These are phyloP conservation scores for Jaltomata sinuosa DNA, from an alignment of 257 asterid species.

Conservation along the genomic window DNA sequence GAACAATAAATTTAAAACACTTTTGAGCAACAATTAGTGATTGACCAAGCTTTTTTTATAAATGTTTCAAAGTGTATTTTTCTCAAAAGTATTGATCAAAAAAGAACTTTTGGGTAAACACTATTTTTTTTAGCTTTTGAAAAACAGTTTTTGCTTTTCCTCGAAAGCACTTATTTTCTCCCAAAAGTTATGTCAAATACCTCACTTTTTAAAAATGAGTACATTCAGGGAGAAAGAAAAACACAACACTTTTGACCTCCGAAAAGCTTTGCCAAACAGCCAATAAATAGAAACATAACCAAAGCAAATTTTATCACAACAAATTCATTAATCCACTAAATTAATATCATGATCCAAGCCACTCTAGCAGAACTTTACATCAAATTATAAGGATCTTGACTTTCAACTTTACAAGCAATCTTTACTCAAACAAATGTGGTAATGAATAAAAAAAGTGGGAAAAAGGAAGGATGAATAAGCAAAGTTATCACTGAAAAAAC, in stretches of 20 bases:
- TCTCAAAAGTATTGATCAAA: neutral
- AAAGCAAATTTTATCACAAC: neutral
- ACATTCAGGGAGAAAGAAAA: no score
- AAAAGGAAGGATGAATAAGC: neutral
- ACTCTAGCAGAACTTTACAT: neutral
- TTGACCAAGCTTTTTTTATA: neutral
- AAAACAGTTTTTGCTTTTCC: neutral
- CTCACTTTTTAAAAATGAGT: neutral
- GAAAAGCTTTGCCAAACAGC: neutral
- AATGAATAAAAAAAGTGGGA: neutral
- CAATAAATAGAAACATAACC: neutral
- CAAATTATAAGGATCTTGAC: neutral
- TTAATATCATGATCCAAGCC: neutral
- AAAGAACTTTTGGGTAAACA: neutral
- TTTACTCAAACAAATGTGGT: neutral
- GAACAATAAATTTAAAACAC: no score
- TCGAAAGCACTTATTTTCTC: neutral
- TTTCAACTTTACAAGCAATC: conserved; percentile 9
- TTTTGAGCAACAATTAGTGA: no score
- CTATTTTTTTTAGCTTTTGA: neutral
- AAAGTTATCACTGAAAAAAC: neutral
- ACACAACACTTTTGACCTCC: neutral
- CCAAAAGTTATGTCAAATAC: neutral
- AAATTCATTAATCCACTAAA: neutral
- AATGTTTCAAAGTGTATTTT: neutral